Evolutionary conservation across 139 green algal genomes (phyloP).

Genomic region (Coccomyxa sp.): DNA sequence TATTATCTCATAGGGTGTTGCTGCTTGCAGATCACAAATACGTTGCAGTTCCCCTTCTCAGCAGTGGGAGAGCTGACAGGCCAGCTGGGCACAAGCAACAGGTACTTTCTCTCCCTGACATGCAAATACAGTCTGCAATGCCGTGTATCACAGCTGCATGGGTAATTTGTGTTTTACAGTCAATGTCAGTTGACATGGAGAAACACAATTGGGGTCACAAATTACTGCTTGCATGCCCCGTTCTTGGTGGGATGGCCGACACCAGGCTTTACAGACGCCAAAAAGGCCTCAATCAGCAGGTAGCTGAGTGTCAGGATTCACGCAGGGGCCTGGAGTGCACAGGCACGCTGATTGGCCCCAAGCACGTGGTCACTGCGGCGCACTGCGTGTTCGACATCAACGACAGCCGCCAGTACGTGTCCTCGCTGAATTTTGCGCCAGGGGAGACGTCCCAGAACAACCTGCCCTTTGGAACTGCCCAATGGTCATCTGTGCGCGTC

Average conservation of each 20-base stretch:
- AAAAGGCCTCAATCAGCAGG: neutral
- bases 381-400: constrained; percentile 27
- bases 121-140: too few species aligned
- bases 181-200: neutral
- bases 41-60: constrained; percentile 6
- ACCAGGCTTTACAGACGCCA: neutral
- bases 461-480: constrained; percentile 3
- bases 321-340: constrained; percentile 20
- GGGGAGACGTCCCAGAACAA: constrained; percentile 1
- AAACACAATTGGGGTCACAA: neutral
- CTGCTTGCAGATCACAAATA: constrained; percentile 7
- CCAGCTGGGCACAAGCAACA: constrained; percentile 10
- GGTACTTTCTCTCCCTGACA: too few species aligned
- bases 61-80: constrained; percentile 15
- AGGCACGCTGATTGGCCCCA: constrained; percentile 22
- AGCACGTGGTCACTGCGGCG: constrained; percentile 24
- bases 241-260: neutral
- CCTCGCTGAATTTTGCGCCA: constrained; percentile 9
- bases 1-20: neutral
- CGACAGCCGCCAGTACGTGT: constrained; percentile 5
- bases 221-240: neutral
- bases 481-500: constrained; percentile 7
- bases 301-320: neutral
- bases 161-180: too few species aligned
- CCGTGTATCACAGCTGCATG: too few species aligned